Percentiles rank a stretch among this genome's conserved stretches.
Evolutionary conservation across 108 stramenopile genomes (phyloP).

Genomic region (Skeletonema menzelii): DNA sequence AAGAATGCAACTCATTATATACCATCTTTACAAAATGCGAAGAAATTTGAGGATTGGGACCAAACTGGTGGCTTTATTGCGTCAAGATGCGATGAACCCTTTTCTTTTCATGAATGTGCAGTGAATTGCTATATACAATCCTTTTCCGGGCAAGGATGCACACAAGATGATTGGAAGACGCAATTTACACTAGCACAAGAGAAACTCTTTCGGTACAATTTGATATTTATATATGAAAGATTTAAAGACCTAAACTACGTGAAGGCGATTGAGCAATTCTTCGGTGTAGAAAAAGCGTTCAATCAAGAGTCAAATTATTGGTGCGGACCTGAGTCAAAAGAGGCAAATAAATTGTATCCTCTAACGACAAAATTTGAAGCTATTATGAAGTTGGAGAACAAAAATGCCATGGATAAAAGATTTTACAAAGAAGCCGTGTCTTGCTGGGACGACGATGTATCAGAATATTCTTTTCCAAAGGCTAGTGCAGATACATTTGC

Average conservation of each 20-base stretch:
- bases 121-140: constrained; percentile 44
- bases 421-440: constrained; percentile 22
- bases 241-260: constrained; percentile 28
- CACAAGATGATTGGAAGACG: constrained; percentile 26
- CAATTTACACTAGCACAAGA: constrained; percentile 25
- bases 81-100: constrained; percentile 20
- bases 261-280: constrained; percentile 29
- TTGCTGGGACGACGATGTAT: constrained; percentile 7
- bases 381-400: constrained; percentile 18
- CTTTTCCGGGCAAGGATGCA: constrained; percentile 33
- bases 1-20: constrained; percentile 36
- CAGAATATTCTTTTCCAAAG: constrained; percentile 27
- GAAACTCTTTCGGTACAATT: constrained; percentile 30
- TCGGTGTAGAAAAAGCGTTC: constrained; percentile 32
- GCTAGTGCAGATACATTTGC: constrained; percentile 7
- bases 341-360: constrained; percentile 30
- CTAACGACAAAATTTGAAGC: constrained; percentile 21
- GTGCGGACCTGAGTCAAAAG: constrained; percentile 31
- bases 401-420: constrained; percentile 33
- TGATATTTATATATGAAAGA: constrained; percentile 31
- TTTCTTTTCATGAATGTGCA: constrained; percentile 28
- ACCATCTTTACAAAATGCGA: constrained; percentile 27
- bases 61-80: constrained; percentile 22
- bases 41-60: constrained; percentile 22
- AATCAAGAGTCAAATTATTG: constrained; percentile 13